Evolutionary conservation across 2,329 filamentous ascomycete genomes (phyloP), one percentile per base, ranked within the genome.

Genomic region (Claviceps quebecensis): DNA sequence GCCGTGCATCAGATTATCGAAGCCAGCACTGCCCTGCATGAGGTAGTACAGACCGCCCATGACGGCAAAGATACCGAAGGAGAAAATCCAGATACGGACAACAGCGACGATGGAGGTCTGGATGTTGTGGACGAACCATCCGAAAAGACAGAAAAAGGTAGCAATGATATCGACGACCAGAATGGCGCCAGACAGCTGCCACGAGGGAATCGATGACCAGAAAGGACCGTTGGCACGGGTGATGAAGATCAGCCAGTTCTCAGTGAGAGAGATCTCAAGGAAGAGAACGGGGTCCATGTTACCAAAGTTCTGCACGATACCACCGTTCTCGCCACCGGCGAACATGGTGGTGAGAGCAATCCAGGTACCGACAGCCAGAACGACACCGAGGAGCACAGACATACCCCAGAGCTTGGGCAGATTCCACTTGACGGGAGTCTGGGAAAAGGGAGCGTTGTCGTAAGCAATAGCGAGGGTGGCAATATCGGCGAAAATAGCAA

Each of bases 181-280:
- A 57, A 95, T 88, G 57, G 88, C 88, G 55, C 83, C 83, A 51
- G 75, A 68, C 45, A 95, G 75, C 69, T 94, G 86, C 85, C 87
- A 90, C 55, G 87, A 94, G 54, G 89, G 88, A 53, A 88, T 79
- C 23, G 86, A 90, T 3, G 86, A 89, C 87, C 87, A 94, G 78
- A 94, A 91, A 51, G 87, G 87, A 63, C 88, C 87, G 70, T 90
- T 90, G 71, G 87, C 85, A 76, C 89, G 87, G 57, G 88, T 95
- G 72, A 95, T 91, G 75, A 95, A 94, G 70, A 95, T 95, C 49
- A 95, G 78, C 88, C 89, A 95, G 74, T 94, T 95, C 77, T 95
- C 87, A 54, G 88, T 90, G 51, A 95, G 79, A 13, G 86, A 87
- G 67, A 95, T 87, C 72, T 95, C 81, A 39, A 95, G 82, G 79